A percentile compares a stretch with the other conserved stretches of the same genome.
Conservation (phyloP, 2,329 filamentous ascomycete species). For the Neoscytalidium dimidiatum region DNA sequence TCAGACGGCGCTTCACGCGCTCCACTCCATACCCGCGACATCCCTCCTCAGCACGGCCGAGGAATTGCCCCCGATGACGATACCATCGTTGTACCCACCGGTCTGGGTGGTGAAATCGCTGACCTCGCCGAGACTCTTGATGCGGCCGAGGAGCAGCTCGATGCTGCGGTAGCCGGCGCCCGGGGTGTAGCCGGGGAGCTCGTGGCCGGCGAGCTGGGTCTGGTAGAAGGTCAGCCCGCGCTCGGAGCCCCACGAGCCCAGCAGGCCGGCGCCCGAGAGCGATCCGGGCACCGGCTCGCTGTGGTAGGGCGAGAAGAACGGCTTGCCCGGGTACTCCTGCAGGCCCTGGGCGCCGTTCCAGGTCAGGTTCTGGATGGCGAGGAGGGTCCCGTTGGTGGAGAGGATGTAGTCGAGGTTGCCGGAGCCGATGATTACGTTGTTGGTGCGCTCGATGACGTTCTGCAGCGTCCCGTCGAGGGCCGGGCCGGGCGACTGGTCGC, state of each 20-base stretch:
- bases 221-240: slow-evolving; percentile 50
- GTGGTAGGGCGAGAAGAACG: slow-evolving; percentile 48
- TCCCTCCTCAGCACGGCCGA: neutral
- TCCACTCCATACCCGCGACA: neutral
- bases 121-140: slow-evolving; percentile 38
- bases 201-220: slow-evolving; percentile 44
- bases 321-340: slow-evolving; percentile 41
- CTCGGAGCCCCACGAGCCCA: slow-evolving; percentile 46
- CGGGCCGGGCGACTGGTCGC: slow-evolving; percentile 41
- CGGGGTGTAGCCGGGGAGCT: slow-evolving; percentile 46
- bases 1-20: too few species aligned
- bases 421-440: slow-evolving; percentile 53
- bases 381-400: slow-evolving; percentile 53
- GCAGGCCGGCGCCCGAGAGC: slow-evolving; percentile 36
- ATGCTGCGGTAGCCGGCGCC: slow-evolving; percentile 45
- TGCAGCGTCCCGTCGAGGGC: slow-evolving; percentile 45
- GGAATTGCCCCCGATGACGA: neutral
- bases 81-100: slow-evolving; percentile 22
- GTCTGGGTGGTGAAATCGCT: slow-evolving; percentile 38
- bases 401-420: slow-evolving; percentile 54
- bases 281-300: slow-evolving; percentile 27
- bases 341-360: slow-evolving; percentile 54
- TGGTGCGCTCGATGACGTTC: slow-evolving; percentile 53
- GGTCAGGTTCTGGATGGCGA: slow-evolving; percentile 57
- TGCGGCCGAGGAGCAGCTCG: slow-evolving; percentile 44